Conservation (phyloP, 2,329 filamentous ascomycete genomes). For the Penicillium sp. region DNA sequence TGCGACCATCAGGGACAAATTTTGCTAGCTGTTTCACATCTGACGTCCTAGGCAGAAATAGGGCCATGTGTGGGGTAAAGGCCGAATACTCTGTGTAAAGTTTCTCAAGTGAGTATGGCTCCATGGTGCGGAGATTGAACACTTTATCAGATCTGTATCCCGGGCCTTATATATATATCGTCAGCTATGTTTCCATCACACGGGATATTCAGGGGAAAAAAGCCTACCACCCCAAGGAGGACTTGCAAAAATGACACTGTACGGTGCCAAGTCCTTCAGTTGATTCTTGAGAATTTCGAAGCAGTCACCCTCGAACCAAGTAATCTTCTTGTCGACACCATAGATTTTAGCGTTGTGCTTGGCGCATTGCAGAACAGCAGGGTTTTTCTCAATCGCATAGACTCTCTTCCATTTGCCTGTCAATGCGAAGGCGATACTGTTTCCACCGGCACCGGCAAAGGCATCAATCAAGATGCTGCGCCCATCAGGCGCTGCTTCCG, state of each 20-base stretch:
- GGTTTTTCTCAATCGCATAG: conserved; percentile 84
- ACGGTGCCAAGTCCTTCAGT: conserved; percentile 48
- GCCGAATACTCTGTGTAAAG: conserved; percentile 62
- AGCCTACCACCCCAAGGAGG: conserved; percentile 69
- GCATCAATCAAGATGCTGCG: conserved; percentile 76
- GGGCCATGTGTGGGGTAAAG: conserved; percentile 56
- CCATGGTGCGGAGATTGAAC: conserved; percentile 82
- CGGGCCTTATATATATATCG: conserved; percentile 48
- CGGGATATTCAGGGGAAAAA: neutral
- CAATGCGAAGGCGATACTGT: conserved; percentile 89
- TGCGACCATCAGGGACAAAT: conserved; percentile 48
- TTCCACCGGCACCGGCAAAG: conserved; percentile 90
- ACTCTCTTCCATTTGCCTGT: conserved; percentile 76
- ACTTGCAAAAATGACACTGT: conserved; percentile 66
- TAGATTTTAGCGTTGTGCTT: conserved; percentile 89
- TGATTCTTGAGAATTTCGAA: conserved; percentile 66
- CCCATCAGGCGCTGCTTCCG: conserved; percentile 50
- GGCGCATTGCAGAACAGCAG: conserved; percentile 77
- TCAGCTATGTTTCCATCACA: neutral
- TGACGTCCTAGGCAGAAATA: conserved; percentile 84
- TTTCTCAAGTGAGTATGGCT: conserved; percentile 72
- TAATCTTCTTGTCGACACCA: conserved; percentile 73
- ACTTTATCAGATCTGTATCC: conserved; percentile 65
- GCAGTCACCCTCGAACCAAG: conserved; percentile 83
- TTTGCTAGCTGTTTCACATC: conserved; percentile 75